Conservation (phyloP, 140 eudicot genomes). For the Stevia rebaudiana region DNA sequence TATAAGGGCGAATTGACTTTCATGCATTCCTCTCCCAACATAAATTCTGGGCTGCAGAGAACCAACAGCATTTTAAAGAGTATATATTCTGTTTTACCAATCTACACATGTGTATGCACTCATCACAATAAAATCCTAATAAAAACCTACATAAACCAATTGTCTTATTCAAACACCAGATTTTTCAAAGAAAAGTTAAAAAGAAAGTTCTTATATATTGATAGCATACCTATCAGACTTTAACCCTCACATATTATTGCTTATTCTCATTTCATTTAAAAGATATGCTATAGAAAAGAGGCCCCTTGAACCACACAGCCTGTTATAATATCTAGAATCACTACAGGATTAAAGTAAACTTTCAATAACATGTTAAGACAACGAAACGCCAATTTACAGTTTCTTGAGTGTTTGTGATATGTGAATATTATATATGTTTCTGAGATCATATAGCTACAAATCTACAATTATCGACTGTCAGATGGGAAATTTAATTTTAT, state of each 20-base stretch:
- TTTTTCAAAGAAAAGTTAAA: slow-evolving; percentile 2
- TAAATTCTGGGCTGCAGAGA: slow-evolving; percentile 83
- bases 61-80: slow-evolving; percentile 10
- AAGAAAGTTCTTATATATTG: background rate
- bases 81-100: slow-evolving; percentile 10
- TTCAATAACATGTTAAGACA: background rate
- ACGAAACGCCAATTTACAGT: slow-evolving; percentile 4
- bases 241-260: background rate
- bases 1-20: slow-evolving; percentile 87
- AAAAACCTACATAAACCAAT: slow-evolving; percentile 8
- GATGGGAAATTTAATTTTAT: slow-evolving; percentile 3
- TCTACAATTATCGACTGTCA: background rate
- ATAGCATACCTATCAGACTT: slow-evolving; percentile 3
- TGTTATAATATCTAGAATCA: background rate
- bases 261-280: background rate
- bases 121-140: background rate
- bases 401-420: background rate
- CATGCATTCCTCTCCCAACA: slow-evolving; percentile 99
- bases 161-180: background rate
- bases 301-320: slow-evolving; percentile 2
- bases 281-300: background rate
- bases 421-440: background rate
- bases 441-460: background rate
- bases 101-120: slow-evolving; percentile 5
- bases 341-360: background rate